Base-by-base conservation (phyloP, 202 grass and related monocot species). In the Saccharum hybrid region DNA sequence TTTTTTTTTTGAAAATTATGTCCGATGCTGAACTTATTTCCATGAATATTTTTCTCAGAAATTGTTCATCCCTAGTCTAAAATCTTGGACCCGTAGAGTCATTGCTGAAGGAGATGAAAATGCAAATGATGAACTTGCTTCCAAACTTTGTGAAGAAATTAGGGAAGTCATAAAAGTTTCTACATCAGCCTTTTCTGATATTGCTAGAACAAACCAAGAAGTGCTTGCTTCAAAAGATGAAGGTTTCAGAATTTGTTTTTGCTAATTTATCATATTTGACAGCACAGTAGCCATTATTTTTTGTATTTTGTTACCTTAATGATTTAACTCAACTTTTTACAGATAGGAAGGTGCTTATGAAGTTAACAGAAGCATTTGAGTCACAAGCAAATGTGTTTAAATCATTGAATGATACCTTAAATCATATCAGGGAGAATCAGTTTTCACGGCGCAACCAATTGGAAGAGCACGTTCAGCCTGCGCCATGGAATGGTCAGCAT, bases 361-460 rank as follows among this genome's bases (percentile, higher is more conserved):
- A 70, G 51, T 71, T 81, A 71, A 43, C 66, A 60, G 66, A 81
- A 70, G 66, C 90, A 65, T 68, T 98, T 57, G 88, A 94, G 84
- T 68, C 80, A n/a, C 95, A 94, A 90, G 90, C 75, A 85, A 86
- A 98, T 59, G 85, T 91, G 67, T 86, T 98, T 82, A 94, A 93
- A 85, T 85, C 83, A n/a, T 91, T 97, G 85, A 90, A 80, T 19
- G 86, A 91, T 63, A 67, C 87, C 62, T 80, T 94, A 54, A 75
- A 69, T 67, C 82, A 73, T 37, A 86, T 36, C 51, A 86, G 80
- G 72, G 80, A 74, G 69, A 89, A 91, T 81, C 72, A n/a, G 72
- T 78, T 85, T 68, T 84, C 71, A 11, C 82, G 76, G 30, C 77
- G 83, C 71, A 82, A 72, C 72, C 36, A 61, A 40, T 70, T 85